phyloP scores from a whole-genome alignment of 2,329 filamentous ascomycete species.

The Talaromyces sp. region DNA sequence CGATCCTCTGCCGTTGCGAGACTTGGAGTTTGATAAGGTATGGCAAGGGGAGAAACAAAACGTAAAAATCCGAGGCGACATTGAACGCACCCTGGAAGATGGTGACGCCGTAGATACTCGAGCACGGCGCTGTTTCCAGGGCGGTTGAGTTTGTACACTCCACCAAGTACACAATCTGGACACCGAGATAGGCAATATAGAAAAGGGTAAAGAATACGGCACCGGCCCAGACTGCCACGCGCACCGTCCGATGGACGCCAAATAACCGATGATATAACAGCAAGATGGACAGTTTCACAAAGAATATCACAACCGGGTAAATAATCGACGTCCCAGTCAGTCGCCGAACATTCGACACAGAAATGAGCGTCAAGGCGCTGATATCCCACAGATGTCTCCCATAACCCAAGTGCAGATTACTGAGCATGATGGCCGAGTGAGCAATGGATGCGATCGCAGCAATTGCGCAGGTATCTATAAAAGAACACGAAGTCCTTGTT shows the following conservation, averaged over 20 bases:
- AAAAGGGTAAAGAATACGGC: background rate
- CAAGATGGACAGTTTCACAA: background rate
- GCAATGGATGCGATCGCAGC: background rate
- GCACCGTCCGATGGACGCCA: background rate
- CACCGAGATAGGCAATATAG: background rate
- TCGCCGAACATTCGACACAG: background rate
- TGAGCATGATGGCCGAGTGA: background rate
- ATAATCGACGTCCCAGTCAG: background rate
- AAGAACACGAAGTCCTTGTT: background rate
- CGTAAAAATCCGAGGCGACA: conserved; percentile 34
- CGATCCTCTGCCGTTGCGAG: conserved; percentile 37
- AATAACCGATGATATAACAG: background rate
- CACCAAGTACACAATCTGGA: background rate
- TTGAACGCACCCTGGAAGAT: background rate
- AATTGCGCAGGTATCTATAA: background rate
- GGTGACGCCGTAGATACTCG: background rate
- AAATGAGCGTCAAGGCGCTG: background rate
- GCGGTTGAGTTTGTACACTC: background rate
- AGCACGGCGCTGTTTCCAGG: background rate
- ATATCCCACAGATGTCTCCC: conserved; percentile 3
- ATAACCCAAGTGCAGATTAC: background rate
- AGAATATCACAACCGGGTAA: background rate
- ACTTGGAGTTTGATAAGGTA: conserved; percentile 36
- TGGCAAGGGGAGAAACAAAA: conserved; percentile 43
- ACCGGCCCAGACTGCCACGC: background rate